Conservation (phyloP, 306 rosid species). For the Inga oerstediana region DNA sequence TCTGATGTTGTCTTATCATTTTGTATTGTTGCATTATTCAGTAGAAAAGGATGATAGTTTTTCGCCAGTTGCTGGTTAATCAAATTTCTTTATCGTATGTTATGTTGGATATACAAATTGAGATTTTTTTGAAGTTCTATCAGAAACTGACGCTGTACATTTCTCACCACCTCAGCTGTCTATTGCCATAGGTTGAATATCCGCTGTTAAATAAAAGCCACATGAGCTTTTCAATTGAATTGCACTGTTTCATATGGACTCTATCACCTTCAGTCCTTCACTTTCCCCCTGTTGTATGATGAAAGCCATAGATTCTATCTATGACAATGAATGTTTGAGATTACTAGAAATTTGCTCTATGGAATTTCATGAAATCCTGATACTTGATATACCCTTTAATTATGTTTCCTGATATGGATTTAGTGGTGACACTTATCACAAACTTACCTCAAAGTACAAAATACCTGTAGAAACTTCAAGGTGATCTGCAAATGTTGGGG, state of each 20-base stretch:
- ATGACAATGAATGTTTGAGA: background rate
- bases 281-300: background rate
- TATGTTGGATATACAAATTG: background rate
- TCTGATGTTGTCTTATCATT: conserved; percentile 9
- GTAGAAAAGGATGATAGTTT: conserved; percentile 8
- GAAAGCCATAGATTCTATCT: background rate
- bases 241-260: background rate
- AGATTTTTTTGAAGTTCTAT: background rate
- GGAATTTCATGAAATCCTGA: background rate
- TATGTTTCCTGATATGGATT: conserved; percentile 20
- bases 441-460: conserved; percentile 35
- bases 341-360: background rate
- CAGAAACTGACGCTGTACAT: background rate
- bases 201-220: background rate
- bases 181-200: background rate
- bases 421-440: conserved; percentile 5
- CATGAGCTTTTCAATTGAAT: background rate
- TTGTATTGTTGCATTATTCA: conserved; percentile 5
- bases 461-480: conserved; percentile 76
- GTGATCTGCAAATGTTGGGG: conserved; percentile 69
- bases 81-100: background rate
- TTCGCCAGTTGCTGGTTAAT: background rate
- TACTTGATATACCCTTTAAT: background rate
- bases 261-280: background rate
- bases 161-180: background rate